Percentiles rank a stretch among this genome's conserved stretches.
These are phyloP conservation scores for Exophiala alcalophila DNA, from an alignment of 2,329 filamentous ascomycete species.

Conservation along the genomic window DNA sequence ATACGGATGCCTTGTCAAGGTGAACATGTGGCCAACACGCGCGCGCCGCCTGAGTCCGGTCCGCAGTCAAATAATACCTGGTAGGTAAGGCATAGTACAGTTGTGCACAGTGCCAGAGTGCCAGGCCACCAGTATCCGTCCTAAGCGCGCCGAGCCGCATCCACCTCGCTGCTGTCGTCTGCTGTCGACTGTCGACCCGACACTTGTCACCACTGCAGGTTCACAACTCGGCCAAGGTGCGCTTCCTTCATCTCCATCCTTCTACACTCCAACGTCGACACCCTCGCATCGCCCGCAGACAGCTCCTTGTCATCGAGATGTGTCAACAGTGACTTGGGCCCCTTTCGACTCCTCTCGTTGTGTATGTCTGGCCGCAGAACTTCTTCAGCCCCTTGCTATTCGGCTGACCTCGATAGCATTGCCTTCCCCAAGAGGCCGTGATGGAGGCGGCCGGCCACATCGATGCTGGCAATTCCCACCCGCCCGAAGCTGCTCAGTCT, in stretches of 20 bases:
- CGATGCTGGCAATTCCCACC: slow-evolving; percentile 8
- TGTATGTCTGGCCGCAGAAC: slow-evolving; percentile 14
- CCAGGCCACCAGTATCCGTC: no score
- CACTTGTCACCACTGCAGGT: no score
- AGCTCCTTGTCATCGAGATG: slow-evolving; percentile 12
- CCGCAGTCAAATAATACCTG: background rate
- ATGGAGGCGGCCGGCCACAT: slow-evolving; percentile 12
- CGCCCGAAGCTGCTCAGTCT: slow-evolving; percentile 17
- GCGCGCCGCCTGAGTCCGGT: no score
- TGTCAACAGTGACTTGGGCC: slow-evolving; percentile 18
- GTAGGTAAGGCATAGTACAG: no score
- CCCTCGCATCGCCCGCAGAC: slow-evolving; percentile 8
- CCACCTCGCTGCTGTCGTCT: no score
- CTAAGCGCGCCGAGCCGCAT: no score
- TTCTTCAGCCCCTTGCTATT: slow-evolving; percentile 3
- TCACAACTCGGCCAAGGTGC: no score
- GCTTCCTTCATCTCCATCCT: no score
- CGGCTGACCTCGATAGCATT: slow-evolving; percentile 20
- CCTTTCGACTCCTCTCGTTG: slow-evolving; percentile 15
- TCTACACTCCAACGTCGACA: slow-evolving; percentile 2
- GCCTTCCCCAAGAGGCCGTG: slow-evolving; percentile 1
- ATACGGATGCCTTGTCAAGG: slow-evolving; percentile 7
- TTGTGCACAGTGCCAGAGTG: no score
- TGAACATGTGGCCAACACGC: no score
- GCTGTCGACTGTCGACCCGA: no score